These are phyloP conservation scores for Gossypium mustelinum DNA, from an alignment of 345 rosid genomes.

Conservation along the genomic window DNA sequence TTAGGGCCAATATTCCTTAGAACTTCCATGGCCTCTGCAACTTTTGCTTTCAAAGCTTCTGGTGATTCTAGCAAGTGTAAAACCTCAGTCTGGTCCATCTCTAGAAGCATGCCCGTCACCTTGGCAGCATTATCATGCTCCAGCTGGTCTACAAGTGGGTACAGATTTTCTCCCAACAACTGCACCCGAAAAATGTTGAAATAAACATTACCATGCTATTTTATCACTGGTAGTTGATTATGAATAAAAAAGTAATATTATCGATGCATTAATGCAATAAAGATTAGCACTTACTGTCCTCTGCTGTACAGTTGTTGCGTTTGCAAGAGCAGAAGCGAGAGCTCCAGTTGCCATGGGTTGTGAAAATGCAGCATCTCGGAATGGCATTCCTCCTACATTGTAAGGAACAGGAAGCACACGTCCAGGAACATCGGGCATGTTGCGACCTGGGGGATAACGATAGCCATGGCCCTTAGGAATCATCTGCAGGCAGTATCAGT, in stretches of 20 bases:
- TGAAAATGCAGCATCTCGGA: conserved; percentile 31
- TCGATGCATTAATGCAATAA: background rate
- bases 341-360: too few species aligned
- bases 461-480: conserved; percentile 68
- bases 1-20: conserved; percentile 54
- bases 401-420: conserved; percentile 72
- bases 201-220: background rate
- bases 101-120: conserved; percentile 46
- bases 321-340: conserved; percentile 47
- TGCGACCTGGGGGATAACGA: conserved; percentile 77
- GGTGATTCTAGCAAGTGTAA: conserved; percentile 13
- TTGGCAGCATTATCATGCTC: conserved; percentile 73
- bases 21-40: conserved; percentile 68
- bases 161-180: conserved; percentile 69
- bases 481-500: conserved; percentile 50
- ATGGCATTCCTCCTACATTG: conserved; percentile 57
- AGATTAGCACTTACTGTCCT: conserved; percentile 49
- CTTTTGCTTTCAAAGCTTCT: conserved; percentile 68
- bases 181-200: conserved; percentile 15
- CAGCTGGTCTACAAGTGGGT: conserved; percentile 65
- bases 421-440: conserved; percentile 70
- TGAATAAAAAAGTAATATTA: too few species aligned
- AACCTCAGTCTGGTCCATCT: too few species aligned
- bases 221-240: background rate
- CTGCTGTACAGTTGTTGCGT: conserved; percentile 62